Conservation (phyloP, 257 asterid species). For the Marsdenia floribunda region DNA sequence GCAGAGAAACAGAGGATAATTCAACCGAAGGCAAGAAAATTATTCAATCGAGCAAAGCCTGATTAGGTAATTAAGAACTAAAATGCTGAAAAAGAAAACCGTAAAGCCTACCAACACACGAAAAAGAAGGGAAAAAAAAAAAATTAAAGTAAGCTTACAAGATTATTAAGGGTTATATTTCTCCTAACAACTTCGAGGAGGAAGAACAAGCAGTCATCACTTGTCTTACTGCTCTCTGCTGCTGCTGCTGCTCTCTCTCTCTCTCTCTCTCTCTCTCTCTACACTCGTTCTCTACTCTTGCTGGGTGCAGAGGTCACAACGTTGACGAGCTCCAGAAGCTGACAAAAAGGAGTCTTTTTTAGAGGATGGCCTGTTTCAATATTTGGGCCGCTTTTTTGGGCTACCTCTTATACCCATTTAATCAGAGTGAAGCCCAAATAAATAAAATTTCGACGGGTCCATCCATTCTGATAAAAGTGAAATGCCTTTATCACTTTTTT, state of each 20-base stretch:
- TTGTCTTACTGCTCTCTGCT: not conserved
- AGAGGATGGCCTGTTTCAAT: not conserved
- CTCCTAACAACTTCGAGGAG: not conserved
- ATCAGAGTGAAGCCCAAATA: too few species aligned
- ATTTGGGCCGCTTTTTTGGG: not conserved
- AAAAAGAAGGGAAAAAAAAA: not conserved
- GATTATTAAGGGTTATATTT: not conserved
- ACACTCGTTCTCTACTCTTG: not conserved
- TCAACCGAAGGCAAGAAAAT: not conserved
- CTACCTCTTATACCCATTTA: too few species aligned
- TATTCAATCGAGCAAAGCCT: not conserved
- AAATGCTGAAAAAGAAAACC: not conserved
- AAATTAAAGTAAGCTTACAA: not conserved
- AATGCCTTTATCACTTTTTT: too few species aligned
- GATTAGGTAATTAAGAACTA: not conserved
- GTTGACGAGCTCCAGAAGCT: not conserved
- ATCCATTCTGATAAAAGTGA: too few species aligned
- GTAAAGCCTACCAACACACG: not conserved
- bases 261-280: not conserved
- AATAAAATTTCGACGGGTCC: too few species aligned
- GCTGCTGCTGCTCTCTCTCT: not conserved
- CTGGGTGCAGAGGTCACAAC: not conserved
- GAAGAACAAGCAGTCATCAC: not conserved
- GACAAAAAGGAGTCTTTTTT: not conserved
- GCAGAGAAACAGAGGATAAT: constrained; percentile 6